Percentiles rank a stretch among this genome's conserved stretches.
These are phyloP conservation scores for Moricandia moricandioides DNA, from an alignment of 345 rosid species.

Conservation along the genomic window DNA sequence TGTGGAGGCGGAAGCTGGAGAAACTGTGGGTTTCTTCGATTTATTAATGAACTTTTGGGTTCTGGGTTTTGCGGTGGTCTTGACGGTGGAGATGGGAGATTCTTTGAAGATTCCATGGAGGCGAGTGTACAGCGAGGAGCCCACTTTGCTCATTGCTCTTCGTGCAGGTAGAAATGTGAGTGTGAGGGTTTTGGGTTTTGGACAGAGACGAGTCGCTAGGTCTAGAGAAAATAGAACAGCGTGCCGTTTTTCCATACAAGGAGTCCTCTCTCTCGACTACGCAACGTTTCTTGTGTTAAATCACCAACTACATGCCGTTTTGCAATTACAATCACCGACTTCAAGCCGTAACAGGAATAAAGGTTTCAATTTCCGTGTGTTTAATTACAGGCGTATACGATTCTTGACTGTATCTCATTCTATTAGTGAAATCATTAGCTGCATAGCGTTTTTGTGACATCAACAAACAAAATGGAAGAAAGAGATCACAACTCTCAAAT, in stretches of 20 bases:
- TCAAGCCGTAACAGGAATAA: not conserved
- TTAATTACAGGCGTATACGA: not conserved
- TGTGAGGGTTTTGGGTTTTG: conserved; percentile 33
- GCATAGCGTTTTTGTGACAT: not conserved
- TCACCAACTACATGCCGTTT: too few relatives aligned
- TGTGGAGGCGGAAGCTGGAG: not conserved
- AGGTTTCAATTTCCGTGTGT: not conserved
- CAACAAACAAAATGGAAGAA: not conserved
- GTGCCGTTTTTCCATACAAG: not conserved
- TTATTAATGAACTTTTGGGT: conserved; percentile 19
- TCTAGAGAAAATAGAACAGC: conserved; percentile 10
- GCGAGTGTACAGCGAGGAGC: conserved; percentile 40
- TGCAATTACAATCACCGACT: not conserved
- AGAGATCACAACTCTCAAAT: not conserved
- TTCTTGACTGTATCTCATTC: not conserved
- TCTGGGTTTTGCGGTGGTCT: conserved; percentile 14
- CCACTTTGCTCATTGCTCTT: conserved; percentile 39
- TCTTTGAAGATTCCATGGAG: conserved; percentile 41
- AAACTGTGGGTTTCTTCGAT: conserved; percentile 4
- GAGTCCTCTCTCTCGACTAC: not conserved
- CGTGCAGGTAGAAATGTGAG: conserved; percentile 2
- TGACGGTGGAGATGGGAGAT: conserved; percentile 14
- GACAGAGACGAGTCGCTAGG: not conserved
- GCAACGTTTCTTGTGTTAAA: conserved; percentile 1
- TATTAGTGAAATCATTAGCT: not conserved